Base-by-base conservation (phyloP, 257 asterid genomes). In the Salvia hispanica region DNA sequence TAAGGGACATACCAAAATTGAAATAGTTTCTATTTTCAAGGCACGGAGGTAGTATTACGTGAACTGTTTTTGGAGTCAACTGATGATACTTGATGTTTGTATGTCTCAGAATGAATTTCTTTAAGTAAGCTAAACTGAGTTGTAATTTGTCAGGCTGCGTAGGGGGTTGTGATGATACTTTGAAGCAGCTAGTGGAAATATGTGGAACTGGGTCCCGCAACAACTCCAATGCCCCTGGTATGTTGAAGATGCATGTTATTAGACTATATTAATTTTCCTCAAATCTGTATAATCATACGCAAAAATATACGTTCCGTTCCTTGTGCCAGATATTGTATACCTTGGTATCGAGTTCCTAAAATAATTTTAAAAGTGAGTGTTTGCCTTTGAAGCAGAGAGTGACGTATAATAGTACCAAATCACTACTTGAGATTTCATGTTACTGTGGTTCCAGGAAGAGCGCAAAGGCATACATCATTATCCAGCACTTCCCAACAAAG, bases 121-220 rank as follows among this genome's bases (percentile, higher is more conserved):
- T 50, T 46, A 65, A 13, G 58, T 36, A 58, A 15, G 50, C 72
- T 75, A 31, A 74, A 61, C 31, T 60, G 64, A 78, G 68, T 56
- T 54, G 25, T 56, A 45, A 66, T 53, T 69, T 77, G 60, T 43
- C 80, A 93, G 99, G 99, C 73, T 93, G 97, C 84, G 81, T 90
- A 73, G 99, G 99, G 58, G 99, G 99, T 57, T 93, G 99, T 74
- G 99, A 93, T 77, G 79, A 83, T 72, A 88, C 72, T 54, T 79
- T 93, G 39, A 78, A 76, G 83, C 96, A 93, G 83, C 85, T 93
- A 62, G 76, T 73, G 52, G 96, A 86, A 77, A 88, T 93, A 69
- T 93, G 97, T 59, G 99, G 99, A 77, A 93, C 97, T 76, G 96
- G 99, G 53, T 77, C 97, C 58, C 92, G 95, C 76, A 90, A 47